Conservation (phyloP, 2,329 filamentous ascomycete species). For the Stenocarpella maydis region DNA sequence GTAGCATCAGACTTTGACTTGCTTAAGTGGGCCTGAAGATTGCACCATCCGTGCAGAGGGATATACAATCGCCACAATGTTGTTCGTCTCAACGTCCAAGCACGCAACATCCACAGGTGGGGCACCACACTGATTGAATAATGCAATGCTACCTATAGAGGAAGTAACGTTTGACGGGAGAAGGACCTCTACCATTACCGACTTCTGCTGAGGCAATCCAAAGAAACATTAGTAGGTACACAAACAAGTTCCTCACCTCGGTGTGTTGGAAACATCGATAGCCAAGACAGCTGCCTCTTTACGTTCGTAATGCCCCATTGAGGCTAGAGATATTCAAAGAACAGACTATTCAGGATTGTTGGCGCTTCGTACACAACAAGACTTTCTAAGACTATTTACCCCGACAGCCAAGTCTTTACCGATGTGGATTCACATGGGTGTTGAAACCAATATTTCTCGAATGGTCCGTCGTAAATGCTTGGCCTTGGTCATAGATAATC, state of each 20-base stretch:
- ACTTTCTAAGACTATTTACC: not conserved
- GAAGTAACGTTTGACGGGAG: not conserved
- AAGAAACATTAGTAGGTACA: not conserved
- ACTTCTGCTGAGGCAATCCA: not conserved
- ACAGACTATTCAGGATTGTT: not conserved
- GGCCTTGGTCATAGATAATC: conserved; percentile 4
- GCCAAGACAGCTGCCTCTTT: too few relatives aligned
- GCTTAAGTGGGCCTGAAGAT: not conserved
- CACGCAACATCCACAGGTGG: not conserved
- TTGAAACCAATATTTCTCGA: not conserved
- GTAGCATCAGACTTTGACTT: not conserved
- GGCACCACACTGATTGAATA: not conserved
- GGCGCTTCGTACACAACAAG: too few relatives aligned
- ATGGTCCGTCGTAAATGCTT: not conserved
- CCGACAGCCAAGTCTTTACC: not conserved
- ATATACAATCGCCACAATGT: not conserved
- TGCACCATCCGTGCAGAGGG: not conserved
- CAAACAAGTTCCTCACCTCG: not conserved
- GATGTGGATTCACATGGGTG: not conserved
- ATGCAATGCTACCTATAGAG: not conserved
- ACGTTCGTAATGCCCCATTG: not conserved
- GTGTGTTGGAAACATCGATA: not conserved
- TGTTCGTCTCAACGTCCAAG: not conserved
- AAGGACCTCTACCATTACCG: not conserved
- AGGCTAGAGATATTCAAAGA: not conserved